Evolutionary conservation across 306 rosid genomes (phyloP).

Genomic region (Cajanus cajan): DNA sequence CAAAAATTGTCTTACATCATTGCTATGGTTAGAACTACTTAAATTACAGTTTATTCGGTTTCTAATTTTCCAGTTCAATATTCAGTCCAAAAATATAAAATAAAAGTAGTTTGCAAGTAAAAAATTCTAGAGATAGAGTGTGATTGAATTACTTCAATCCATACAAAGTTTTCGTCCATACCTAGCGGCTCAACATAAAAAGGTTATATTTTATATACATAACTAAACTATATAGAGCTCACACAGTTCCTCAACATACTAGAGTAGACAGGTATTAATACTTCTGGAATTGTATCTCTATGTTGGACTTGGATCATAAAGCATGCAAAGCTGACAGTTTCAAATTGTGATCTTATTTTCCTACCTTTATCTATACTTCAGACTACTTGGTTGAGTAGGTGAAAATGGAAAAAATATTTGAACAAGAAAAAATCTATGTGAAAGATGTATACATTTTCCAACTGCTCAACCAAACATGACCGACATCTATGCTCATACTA

Average conservation of each 20-base stretch:
- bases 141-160: background rate
- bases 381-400: background rate
- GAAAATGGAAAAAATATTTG: background rate
- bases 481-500: background rate
- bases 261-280: background rate
- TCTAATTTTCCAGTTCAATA: background rate
- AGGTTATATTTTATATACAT: background rate
- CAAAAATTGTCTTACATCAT: background rate
- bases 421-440: background rate
- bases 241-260: conserved; percentile 1
- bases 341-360: background rate
- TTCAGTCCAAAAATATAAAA: background rate
- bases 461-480: background rate
- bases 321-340: background rate
- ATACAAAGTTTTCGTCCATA: background rate
- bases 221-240: background rate
- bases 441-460: conserved; percentile 11
- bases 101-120: background rate
- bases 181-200: background rate
- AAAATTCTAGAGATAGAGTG: background rate
- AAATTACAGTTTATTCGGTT: background rate
- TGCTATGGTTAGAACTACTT: background rate
- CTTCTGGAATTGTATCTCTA: background rate
- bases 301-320: background rate
- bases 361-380: background rate